phyloP scores from a whole-genome alignment of 805 yeast genomes.

The Zygosaccharomyces rouxii region DNA sequence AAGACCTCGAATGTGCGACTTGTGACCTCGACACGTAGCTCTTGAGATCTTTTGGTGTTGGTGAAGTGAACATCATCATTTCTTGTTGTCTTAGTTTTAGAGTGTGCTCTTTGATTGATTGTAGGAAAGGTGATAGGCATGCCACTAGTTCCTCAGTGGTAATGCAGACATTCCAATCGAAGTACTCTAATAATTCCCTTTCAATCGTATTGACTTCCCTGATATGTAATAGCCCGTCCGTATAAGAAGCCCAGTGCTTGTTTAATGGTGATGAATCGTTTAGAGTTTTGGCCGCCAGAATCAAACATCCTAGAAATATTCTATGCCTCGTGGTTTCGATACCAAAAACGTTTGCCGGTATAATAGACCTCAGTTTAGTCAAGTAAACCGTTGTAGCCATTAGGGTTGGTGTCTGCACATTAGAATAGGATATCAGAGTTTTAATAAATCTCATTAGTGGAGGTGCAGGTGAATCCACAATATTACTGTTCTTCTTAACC shows the following conservation, averaged over 20 bases:
- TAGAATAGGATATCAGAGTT: constrained; percentile 68
- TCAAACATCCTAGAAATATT: constrained; percentile 82
- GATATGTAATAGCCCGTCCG: constrained; percentile 73
- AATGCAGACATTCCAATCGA: constrained; percentile 82
- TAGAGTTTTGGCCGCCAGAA: constrained; percentile 85
- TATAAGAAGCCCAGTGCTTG: constrained; percentile 93
- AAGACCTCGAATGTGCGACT: constrained; percentile 29
- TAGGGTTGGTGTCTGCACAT: constrained; percentile 90
- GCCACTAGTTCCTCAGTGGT: constrained; percentile 62
- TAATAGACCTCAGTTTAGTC: constrained; percentile 64
- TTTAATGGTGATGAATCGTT: constrained; percentile 94
- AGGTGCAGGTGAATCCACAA: constrained; percentile 32
- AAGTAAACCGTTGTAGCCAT: constrained; percentile 89
- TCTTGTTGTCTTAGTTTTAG: constrained; percentile 25
- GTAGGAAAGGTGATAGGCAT: constrained; percentile 70
- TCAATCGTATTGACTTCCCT: constrained; percentile 88
- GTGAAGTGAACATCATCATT: constrained; percentile 26
- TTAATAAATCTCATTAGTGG: constrained; percentile 63
- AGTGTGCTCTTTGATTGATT: constrained; percentile 54
- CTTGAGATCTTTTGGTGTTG: constrained; percentile 17
- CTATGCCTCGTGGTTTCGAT: constrained; percentile 92
- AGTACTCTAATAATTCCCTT: constrained; percentile 73
- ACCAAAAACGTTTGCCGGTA: constrained; percentile 87
- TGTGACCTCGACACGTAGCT: constrained; percentile 12
- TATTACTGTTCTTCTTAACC: constrained; percentile 18